Evolutionary conservation across 2,329 filamentous ascomycete species (phyloP).

Genomic region (Dactylonectria macrodidyma): DNA sequence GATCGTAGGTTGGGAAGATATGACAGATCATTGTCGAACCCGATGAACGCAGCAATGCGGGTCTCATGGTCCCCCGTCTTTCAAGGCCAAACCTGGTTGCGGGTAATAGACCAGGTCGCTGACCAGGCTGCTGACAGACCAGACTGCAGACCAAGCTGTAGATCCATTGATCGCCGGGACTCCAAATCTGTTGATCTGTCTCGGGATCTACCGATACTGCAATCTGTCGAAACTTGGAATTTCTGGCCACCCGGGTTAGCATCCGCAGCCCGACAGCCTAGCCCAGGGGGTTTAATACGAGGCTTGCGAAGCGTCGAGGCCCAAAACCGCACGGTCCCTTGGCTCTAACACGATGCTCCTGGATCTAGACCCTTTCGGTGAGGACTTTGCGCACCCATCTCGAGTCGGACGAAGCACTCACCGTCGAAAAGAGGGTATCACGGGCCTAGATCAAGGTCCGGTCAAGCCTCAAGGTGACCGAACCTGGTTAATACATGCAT

Average conservation of each 20-base stretch:
- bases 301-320: background rate
- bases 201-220: background rate
- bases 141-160: background rate
- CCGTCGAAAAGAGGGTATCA: no score
- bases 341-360: background rate
- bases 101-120: background rate
- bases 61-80: no score
- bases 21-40: no score
- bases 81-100: no score
- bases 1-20: no score
- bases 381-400: background rate
- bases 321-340: background rate
- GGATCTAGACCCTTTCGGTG: background rate
- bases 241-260: background rate
- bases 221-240: background rate
- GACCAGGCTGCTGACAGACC: background rate
- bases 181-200: background rate
- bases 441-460: no score
- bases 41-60: no score
- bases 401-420: background rate
- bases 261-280: background rate
- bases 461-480: no score
- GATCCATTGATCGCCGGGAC: background rate
- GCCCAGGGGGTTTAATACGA: background rate
- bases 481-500: no score